phyloP scores from a whole-genome alignment of 805 yeast genomes.

The Hanseniaspora nectarophila region DNA sequence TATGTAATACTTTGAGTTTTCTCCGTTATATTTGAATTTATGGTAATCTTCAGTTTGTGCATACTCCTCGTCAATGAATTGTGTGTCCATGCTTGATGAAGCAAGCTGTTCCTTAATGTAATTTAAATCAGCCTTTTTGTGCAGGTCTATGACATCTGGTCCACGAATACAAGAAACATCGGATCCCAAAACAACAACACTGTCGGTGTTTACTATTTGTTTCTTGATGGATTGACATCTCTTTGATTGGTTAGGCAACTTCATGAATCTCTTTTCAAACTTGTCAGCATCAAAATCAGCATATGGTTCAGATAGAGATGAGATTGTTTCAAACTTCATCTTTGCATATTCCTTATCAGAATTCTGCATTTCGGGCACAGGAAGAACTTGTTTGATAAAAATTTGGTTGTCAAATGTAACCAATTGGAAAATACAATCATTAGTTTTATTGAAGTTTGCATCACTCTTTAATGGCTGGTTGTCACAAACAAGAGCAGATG shows the following conservation, averaged over 20 bases:
- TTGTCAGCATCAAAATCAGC: constrained; percentile 49
- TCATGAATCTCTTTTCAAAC: constrained; percentile 54
- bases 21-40: constrained; percentile 12
- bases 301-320: constrained; percentile 71
- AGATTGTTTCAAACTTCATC: constrained; percentile 67
- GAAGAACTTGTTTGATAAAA: constrained; percentile 40
- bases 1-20: constrained; percentile 57
- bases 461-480: constrained; percentile 27
- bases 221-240: constrained; percentile 3
- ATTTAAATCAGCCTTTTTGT: neutral
- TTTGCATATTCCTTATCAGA: constrained; percentile 25
- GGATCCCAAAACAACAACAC: neutral
- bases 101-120: neutral
- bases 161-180: constrained; percentile 5
- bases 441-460: constrained; percentile 40
- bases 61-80: neutral
- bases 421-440: constrained; percentile 44
- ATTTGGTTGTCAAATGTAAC: constrained; percentile 65
- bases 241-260: constrained; percentile 37
- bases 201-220: neutral
- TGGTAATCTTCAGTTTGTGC: neutral
- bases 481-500: constrained; percentile 6
- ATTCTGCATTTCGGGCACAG: neutral
- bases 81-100: neutral
- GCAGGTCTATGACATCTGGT: neutral